Percentiles rank a stretch among this genome's conserved stretches.
Evolutionary conservation across 2,329 filamentous ascomycete genomes (phyloP).

Genomic region (Penicillium digitatum): DNA sequence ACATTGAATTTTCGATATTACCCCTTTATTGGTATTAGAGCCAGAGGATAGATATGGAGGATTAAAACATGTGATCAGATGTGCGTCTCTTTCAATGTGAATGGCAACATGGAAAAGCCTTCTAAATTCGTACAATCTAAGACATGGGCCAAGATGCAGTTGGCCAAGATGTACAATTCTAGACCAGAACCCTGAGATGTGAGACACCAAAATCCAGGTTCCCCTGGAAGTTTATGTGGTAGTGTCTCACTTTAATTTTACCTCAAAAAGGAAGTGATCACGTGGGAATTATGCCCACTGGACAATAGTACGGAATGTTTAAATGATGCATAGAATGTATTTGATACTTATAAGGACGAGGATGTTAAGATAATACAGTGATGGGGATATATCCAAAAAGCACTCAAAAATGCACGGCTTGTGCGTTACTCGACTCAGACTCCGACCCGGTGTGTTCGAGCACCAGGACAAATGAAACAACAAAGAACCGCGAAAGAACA

Average conservation of each 20-base stretch:
- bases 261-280: too few relatives aligned
- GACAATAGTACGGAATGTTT: not conserved
- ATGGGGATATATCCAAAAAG: slow-evolving; percentile 5
- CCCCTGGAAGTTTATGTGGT: not conserved
- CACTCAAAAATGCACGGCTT: not conserved
- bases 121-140: too few relatives aligned
- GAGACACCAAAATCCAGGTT: not conserved
- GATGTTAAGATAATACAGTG: slow-evolving; percentile 1
- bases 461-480: not conserved
- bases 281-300: not conserved
- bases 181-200: not conserved
- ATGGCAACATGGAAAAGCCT: too few relatives aligned
- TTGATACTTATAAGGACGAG: not conserved
- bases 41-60: too few relatives aligned
- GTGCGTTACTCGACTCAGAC: not conserved
- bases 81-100: too few relatives aligned
- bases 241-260: not conserved
- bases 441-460: not conserved
- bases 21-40: too few relatives aligned
- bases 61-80: too few relatives aligned
- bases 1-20: too few relatives aligned
- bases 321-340: not conserved
- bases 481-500: not conserved
- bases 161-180: not conserved
- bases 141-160: too few relatives aligned